A percentile compares a stretch with the other conserved stretches of the same genome.
Conservation (phyloP, 441 rosid species). For the Pelargonium fulgidum region DNA sequence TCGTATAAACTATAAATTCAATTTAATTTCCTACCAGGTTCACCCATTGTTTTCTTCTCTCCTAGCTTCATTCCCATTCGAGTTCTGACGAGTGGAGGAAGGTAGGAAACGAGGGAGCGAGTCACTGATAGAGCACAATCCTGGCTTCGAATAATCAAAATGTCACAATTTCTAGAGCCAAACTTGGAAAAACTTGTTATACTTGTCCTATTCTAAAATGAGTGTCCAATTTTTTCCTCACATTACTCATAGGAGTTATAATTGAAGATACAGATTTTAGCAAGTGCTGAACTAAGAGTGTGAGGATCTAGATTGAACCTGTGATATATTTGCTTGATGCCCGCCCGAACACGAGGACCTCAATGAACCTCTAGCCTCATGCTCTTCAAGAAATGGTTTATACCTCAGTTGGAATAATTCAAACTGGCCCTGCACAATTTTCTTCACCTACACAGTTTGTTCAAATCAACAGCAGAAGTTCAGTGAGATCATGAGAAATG, state of each 20-base stretch:
- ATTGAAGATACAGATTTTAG: conserved; percentile 1
- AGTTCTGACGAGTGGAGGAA: conserved; percentile 56
- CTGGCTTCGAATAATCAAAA: conserved; percentile 33
- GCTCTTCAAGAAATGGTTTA: conserved; percentile 64
- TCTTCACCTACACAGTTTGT: conserved; percentile 49
- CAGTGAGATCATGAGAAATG: conserved; percentile 8
- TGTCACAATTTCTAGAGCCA: conserved; percentile 11
- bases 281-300: conserved; percentile 5
- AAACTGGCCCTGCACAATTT: conserved; percentile 79
- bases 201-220: no score
- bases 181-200: not conserved
- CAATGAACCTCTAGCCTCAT: conserved; percentile 45
- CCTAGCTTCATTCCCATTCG: conserved; percentile 55
- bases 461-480: conserved; percentile 12
- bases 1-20: not conserved
- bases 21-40: conserved; percentile 44
- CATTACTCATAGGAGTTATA: not conserved
- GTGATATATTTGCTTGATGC: conserved; percentile 37
- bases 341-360: conserved; percentile 40
- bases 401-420: conserved; percentile 67
- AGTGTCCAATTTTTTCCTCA: no score
- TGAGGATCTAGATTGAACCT: conserved; percentile 42
- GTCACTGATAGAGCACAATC: conserved; percentile 52
- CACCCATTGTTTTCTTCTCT: conserved; percentile 34
- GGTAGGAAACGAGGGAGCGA: conserved; percentile 46